Evolutionary conservation across 164 flowering plant species (phyloP), one percentile per base, ranked within the genome.

Genomic region (Vitis labrusca): DNA sequence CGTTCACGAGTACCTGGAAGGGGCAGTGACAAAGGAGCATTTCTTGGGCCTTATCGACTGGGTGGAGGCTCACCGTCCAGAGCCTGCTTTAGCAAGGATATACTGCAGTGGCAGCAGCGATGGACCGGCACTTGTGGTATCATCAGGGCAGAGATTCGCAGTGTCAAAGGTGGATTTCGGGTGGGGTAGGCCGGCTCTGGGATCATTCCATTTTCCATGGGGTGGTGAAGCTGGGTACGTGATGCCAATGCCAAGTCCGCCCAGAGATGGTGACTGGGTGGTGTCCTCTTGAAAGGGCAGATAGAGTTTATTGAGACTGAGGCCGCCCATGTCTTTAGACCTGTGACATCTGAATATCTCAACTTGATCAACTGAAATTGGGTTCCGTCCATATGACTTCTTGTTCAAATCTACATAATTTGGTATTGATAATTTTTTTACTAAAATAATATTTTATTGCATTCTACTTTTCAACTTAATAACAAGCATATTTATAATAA

Each of bases 131-230:
- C 70, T 85, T 10, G 87, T 87, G 71, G 85, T 89, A 54, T 89
- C 93, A 2, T 87, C 91, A 3, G 89, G 89, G 17, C 83, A 64
- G 58, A 59, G 77, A 17, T 89, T 89, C 57, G 85, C 86, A 14
- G 85, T 71, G 8, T 37, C 50, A 4, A 73, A 78, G 65, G 71
- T 86, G 65, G 85, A 89, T 48, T 89, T 89, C 59, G 89, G 91
- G 58, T 89, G 91, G 90, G 94, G 94, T 0, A 11, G 8, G 47
- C 86, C 87, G 10, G 63, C 37, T 0, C 75, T 87, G 44, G 85
- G 88, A 51, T 87, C 89, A 1, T 85, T 85, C 73, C 84, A 85
- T 74, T 85, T 84, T 48, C 86, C 86, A 0, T 81, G 88, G 88
- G 85, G 82, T 0, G 84, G 84, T 0, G 44, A 70, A 2, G 67